These are phyloP conservation scores for Nakazawaea populi DNA, from an alignment of 805 yeast species.

Conservation along the genomic window DNA sequence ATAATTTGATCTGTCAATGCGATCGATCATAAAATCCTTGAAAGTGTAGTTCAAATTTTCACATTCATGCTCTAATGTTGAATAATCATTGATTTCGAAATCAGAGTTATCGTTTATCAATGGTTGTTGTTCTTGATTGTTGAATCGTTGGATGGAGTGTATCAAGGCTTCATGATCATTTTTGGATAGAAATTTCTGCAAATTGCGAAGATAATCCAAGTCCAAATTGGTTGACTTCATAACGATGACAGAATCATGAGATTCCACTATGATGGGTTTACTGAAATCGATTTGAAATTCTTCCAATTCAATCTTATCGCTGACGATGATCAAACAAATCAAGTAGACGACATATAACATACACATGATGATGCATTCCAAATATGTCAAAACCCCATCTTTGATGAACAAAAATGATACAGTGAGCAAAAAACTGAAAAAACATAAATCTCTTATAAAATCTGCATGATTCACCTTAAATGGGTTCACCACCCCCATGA, in stretches of 20 bases:
- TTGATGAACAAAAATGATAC: slow-evolving; percentile 45
- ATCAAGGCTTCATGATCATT: not conserved
- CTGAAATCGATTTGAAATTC: slow-evolving; percentile 1
- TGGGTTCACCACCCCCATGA: slow-evolving; percentile 36
- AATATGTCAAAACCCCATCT: slow-evolving; percentile 47
- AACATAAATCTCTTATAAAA: slow-evolving; percentile 56
- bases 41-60: not conserved
- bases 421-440: slow-evolving; percentile 47
- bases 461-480: slow-evolving; percentile 43
- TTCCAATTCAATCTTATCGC: slow-evolving; percentile 21
- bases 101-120: not conserved
- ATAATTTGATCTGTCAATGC: not conserved
- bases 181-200: not conserved
- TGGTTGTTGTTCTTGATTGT: not conserved
- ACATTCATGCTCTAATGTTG: not conserved
- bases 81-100: not conserved
- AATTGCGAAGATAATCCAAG: not conserved
- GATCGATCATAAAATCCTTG: not conserved
- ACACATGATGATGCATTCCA: slow-evolving; percentile 56
- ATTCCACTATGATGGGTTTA: slow-evolving; percentile 5
- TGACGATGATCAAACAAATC: slow-evolving; percentile 29
- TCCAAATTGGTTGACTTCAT: not conserved
- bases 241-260: not conserved
- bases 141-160: not conserved
- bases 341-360: slow-evolving; percentile 56